Evolutionary conservation across 1,284 basidiomycete species (phyloP).

Genomic region (Erythrobasidium hasegawianum): DNA sequence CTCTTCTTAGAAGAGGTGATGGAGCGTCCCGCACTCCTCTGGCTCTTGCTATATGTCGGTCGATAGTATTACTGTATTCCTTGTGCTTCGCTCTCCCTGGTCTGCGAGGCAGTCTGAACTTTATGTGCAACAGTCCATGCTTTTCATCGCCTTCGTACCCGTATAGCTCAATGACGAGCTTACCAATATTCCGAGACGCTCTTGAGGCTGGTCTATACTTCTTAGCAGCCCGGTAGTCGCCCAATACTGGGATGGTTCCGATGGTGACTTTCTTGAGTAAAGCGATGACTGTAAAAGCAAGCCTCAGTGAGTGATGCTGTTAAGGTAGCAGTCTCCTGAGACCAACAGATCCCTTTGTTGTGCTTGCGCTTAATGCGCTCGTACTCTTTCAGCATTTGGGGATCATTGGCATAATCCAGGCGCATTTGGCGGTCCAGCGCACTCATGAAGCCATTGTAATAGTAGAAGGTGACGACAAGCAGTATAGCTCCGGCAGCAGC

Average conservation of each 20-base stretch:
- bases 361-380: background rate
- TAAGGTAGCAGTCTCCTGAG: background rate
- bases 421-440: background rate
- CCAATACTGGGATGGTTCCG: background rate
- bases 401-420: background rate
- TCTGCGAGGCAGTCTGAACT: background rate
- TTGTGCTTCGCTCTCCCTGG: background rate
- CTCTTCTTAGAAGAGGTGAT: background rate
- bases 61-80: background rate
- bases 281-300: background rate
- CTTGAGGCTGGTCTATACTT: background rate
- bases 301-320: background rate
- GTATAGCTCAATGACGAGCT: background rate
- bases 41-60: background rate
- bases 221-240: background rate
- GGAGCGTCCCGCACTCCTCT: slow-evolving; percentile 1
- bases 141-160: background rate
- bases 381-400: background rate
- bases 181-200: background rate
- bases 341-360: background rate
- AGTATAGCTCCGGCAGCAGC: background rate
- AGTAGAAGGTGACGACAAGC: background rate
- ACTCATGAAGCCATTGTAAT: background rate
- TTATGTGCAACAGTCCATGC: background rate
- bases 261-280: background rate